These are phyloP conservation scores for Yarrowia sp. DNA, from an alignment of 805 yeast genomes.

Conservation along the genomic window DNA sequence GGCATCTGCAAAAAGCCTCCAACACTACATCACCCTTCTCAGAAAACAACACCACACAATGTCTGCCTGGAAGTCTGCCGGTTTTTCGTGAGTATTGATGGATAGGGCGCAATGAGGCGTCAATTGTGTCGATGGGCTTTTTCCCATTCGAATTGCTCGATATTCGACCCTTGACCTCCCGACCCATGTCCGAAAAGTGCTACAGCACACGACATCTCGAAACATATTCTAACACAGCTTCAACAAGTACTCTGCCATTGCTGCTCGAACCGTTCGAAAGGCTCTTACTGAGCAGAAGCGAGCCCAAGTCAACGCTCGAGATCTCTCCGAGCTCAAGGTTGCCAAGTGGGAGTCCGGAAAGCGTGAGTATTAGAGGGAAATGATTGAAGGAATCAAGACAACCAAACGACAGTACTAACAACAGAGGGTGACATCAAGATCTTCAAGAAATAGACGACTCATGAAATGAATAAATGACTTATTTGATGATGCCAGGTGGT, in stretches of 20 bases:
- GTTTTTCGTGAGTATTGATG: conserved; percentile 37
- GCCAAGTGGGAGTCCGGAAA: conserved; percentile 69
- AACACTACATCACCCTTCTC: conserved; percentile 23
- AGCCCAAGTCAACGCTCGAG: conserved; percentile 67
- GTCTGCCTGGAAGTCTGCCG: conserved; percentile 44
- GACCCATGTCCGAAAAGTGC: neutral
- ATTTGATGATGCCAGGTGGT: neutral
- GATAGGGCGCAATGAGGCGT: neutral
- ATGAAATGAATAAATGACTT: conserved; percentile 24
- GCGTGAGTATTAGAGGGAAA: conserved; percentile 32
- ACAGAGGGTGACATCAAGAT: conserved; percentile 26
- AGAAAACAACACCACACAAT: conserved; percentile 28
- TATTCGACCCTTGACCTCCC: neutral
- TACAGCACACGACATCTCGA: neutral
- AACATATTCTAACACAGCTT: conserved; percentile 44
- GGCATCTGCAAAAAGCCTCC: conserved; percentile 20
- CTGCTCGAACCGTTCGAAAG: conserved; percentile 84
- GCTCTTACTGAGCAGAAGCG: conserved; percentile 85
- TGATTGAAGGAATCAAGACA: neutral
- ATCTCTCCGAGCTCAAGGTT: conserved; percentile 68
- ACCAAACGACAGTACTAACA: conserved; percentile 9
- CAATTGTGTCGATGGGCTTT: neutral
- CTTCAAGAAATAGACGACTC: conserved; percentile 23
- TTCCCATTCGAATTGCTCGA: neutral
- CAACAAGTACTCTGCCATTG: conserved; percentile 86